These are phyloP conservation scores for Mucor circinelloides DNA, from an alignment of 371 early-diverging fungal genomes.

Conservation along the genomic window DNA sequence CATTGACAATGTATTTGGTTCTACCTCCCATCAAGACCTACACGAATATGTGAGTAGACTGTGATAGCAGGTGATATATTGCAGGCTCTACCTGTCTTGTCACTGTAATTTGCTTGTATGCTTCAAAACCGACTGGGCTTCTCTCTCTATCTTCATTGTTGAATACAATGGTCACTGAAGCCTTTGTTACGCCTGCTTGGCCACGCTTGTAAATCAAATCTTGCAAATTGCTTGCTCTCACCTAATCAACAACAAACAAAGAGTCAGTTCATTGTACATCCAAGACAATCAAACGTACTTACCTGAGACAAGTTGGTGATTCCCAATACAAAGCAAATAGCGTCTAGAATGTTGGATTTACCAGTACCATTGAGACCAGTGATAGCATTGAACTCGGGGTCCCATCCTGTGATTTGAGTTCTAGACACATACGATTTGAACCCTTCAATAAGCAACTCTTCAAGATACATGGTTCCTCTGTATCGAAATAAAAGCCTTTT, in stretches of 20 bases:
- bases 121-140: constrained; percentile 93
- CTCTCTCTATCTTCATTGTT: constrained; percentile 86
- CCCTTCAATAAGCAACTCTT: constrained; percentile 96
- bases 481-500: neutral
- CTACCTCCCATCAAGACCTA: constrained; percentile 89
- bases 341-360: constrained; percentile 99
- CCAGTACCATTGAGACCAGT: constrained; percentile 99
- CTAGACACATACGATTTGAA: constrained; percentile 98
- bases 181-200: constrained; percentile 96
- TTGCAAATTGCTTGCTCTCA: constrained; percentile 92
- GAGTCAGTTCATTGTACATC: constrained; percentile 88
- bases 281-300: constrained; percentile 94
- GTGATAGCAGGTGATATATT: neutral
- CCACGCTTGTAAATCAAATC: constrained; percentile 98
- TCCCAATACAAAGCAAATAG: constrained; percentile 99
- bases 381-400: constrained; percentile 98
- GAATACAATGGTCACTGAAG: constrained; percentile 96
- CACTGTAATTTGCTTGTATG: constrained; percentile 85
- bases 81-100: constrained; percentile 83
- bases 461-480: constrained; percentile 78
- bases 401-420: constrained; percentile 95
- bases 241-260: constrained; percentile 71
- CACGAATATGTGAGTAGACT: neutral
- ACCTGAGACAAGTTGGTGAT: constrained; percentile 89
- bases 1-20: constrained; percentile 97